phyloP scores from a whole-genome alignment of 129 eudicot species.

The Lactuca sativa region DNA sequence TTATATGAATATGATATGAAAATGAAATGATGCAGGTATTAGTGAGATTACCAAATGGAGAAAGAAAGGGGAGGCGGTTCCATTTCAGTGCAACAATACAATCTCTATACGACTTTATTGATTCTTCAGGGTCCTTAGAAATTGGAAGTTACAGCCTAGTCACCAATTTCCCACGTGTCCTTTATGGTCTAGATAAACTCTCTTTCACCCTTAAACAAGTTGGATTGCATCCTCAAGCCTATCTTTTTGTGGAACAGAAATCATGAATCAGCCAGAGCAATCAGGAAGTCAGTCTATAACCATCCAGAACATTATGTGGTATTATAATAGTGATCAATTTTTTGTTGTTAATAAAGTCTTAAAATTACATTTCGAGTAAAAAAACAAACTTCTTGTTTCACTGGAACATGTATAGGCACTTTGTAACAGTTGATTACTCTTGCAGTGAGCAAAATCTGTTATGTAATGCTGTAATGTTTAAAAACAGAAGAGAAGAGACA shows the following conservation, averaged over 20 bases:
- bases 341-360: constrained; percentile 10
- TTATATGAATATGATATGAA: no score
- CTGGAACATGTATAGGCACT: no score
- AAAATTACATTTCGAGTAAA: no score
- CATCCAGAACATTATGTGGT: constrained; percentile 8
- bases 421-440: no score
- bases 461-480: no score
- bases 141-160: constrained; percentile 64
- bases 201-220: constrained; percentile 62
- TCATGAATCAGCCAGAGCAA: constrained; percentile 39
- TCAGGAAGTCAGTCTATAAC: not conserved
- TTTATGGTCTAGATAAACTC: constrained; percentile 72
- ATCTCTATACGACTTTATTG: constrained; percentile 82
- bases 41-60: constrained; percentile 93
- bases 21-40: constrained; percentile 46
- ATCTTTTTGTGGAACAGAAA: constrained; percentile 85
- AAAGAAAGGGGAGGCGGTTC: constrained; percentile 84
- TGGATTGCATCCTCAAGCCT: constrained; percentile 95
- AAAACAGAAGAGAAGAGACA: no score
- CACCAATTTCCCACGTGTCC: constrained; percentile 88
- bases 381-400: no score
- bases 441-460: no score
- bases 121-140: constrained; percentile 82
- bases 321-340: not conserved
- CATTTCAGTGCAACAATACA: constrained; percentile 59